These are phyloP conservation scores for Trichoderma oligosporum DNA, from an alignment of 2,329 filamentous ascomycete species.

Conservation along the genomic window DNA sequence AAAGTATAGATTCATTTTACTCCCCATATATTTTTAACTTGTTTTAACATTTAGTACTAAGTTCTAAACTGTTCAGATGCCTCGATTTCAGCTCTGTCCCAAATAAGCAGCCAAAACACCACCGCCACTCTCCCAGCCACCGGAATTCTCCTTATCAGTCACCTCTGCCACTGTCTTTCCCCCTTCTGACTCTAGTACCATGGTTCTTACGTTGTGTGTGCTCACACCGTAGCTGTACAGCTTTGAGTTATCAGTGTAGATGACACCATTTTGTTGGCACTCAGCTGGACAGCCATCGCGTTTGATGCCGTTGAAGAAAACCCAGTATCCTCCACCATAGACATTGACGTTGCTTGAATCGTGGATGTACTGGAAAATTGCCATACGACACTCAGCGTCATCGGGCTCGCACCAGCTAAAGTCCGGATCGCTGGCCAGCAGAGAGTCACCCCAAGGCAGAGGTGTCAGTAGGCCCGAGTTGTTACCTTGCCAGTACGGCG, in stretches of 20 bases:
- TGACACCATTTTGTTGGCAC: constrained; percentile 23
- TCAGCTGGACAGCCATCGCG: constrained; percentile 20
- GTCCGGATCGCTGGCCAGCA: constrained; percentile 26
- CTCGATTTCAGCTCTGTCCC: constrained; percentile 15
- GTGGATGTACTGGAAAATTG: constrained; percentile 20
- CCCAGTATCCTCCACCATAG: constrained; percentile 29
- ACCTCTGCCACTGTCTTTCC: constrained; percentile 20
- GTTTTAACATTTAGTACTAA: background rate
- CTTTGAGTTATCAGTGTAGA: constrained; percentile 21
- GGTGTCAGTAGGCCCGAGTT: constrained; percentile 35
- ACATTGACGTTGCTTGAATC: constrained; percentile 22
- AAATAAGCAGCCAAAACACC: constrained; percentile 32
- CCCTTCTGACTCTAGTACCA: constrained; percentile 28
- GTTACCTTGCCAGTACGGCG: constrained; percentile 40
- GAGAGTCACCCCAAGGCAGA: constrained; percentile 34
- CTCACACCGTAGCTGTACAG: constrained; percentile 31
- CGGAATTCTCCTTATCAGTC: constrained; percentile 25
- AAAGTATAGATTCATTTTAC: too few species aligned
- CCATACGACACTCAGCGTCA: constrained; percentile 23
- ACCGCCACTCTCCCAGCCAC: constrained; percentile 28
- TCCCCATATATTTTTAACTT: too few species aligned
- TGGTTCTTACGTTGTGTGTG: constrained; percentile 29
- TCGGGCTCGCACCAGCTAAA: constrained; percentile 29
- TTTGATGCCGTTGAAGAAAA: constrained; percentile 26
- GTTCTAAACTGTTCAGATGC: background rate